A percentile compares a stretch with the other conserved stretches of the same genome.
Conservation (phyloP, 768 basidiomycete species). For the Mycena sanguinolenta region DNA sequence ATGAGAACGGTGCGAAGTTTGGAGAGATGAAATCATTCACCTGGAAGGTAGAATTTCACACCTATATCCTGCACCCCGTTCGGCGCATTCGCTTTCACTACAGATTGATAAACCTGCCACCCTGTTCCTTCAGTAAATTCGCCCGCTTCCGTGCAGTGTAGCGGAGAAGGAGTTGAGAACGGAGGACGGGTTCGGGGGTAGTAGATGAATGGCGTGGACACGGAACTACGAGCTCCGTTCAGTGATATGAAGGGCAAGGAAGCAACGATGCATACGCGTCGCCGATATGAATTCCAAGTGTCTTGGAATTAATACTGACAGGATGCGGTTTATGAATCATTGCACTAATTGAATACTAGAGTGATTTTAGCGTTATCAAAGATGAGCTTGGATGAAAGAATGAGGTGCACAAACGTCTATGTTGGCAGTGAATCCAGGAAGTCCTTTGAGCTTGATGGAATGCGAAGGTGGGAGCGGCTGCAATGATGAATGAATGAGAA, state of each 20-base stretch:
- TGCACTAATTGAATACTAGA: conserved; percentile 70
- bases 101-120: conserved; percentile 64
- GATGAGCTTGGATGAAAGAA: neutral
- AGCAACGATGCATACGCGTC: conserved; percentile 58
- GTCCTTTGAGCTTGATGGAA: conserved; percentile 73
- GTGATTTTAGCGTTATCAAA: neutral
- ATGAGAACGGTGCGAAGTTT: conserved; percentile 41
- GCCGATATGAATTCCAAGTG: conserved; percentile 57
- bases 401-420: conserved; percentile 57
- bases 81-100: conserved; percentile 53
- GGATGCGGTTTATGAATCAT: conserved; percentile 62
- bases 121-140: conserved; percentile 61
- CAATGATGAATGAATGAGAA: conserved; percentile 14
- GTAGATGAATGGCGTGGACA: conserved; percentile 75
- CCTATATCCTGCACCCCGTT: conserved; percentile 54
- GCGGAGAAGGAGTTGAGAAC: conserved; percentile 61
- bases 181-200: conserved; percentile 75
- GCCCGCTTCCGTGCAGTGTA: conserved; percentile 42
- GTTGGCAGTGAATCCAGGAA: conserved; percentile 79
- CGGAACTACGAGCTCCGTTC: conserved; percentile 50
- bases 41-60: conserved; percentile 58
- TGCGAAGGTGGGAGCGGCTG: conserved; percentile 81
- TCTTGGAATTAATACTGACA: conserved; percentile 43
- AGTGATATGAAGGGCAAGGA: conserved; percentile 12
- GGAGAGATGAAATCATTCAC: neutral